Conservation (phyloP, 176 grass and related monocot genomes). For the Phoenix dactylifera region DNA sequence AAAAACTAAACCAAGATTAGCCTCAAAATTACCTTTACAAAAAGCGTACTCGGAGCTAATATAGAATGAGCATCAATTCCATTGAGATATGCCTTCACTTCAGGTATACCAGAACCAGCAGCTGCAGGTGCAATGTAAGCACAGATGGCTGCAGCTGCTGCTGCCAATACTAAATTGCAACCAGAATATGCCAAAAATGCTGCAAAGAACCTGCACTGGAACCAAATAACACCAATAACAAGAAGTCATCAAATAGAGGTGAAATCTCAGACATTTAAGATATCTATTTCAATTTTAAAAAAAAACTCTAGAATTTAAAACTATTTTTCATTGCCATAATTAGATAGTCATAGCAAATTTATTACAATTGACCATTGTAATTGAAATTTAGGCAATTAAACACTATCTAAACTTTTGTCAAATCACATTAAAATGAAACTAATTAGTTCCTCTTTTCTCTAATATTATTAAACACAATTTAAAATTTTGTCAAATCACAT, state of each 20-base stretch:
- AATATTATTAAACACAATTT: no score
- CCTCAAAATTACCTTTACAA: slow-evolving; percentile 65
- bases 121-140: slow-evolving; percentile 95
- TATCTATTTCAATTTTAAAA: no score
- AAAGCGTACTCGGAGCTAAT: slow-evolving; percentile 86
- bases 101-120: slow-evolving; percentile 92
- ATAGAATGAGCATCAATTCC: slow-evolving; percentile 89
- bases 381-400: no score
- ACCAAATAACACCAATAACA: slow-evolving; percentile 22
- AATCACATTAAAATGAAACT: no score
- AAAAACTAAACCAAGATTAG: background rate
- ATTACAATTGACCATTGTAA: no score
- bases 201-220: slow-evolving; percentile 82
- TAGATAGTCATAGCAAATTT: no score
- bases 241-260: slow-evolving; percentile 20
- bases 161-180: slow-evolving; percentile 61
- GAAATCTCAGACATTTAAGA: no score
- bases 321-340: no score
- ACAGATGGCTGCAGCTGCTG: slow-evolving; percentile 60
- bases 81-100: slow-evolving; percentile 99
- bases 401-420: no score
- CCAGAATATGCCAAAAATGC: slow-evolving; percentile 70
- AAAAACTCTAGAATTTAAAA: no score
- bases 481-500: no score
- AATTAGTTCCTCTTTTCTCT: no score